A percentile compares a stretch with the other conserved stretches of the same genome.
phyloP scores from a whole-genome alignment of 1,284 basidiomycete genomes.

The Naganishia sp. region DNA sequence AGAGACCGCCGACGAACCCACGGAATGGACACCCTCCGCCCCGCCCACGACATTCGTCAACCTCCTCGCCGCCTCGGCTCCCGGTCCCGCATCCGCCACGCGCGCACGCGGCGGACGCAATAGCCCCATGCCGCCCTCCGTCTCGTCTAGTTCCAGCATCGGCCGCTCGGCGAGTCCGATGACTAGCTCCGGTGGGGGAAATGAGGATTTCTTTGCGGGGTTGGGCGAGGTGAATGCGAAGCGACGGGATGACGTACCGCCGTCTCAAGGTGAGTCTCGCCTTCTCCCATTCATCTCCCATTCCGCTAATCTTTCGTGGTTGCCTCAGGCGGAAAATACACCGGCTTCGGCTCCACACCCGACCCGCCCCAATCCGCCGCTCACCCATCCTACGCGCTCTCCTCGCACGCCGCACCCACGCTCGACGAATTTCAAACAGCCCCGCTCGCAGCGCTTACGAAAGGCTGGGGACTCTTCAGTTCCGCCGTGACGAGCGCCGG shows the following conservation, averaged over 20 bases:
- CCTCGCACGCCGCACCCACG: slow-evolving; percentile 48
- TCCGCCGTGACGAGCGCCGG: slow-evolving; percentile 48
- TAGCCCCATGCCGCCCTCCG: slow-evolving; percentile 27
- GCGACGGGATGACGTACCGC: slow-evolving; percentile 50
- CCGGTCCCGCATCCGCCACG: slow-evolving; percentile 18
- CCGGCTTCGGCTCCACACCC: slow-evolving; percentile 51
- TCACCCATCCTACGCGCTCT: slow-evolving; percentile 48
- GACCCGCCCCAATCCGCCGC: slow-evolving; percentile 28
- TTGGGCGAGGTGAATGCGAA: slow-evolving; percentile 49
- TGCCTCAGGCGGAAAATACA: slow-evolving; percentile 46
- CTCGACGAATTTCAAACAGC: slow-evolving; percentile 51
- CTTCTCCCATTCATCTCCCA: background rate
- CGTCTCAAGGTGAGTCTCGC: slow-evolving; percentile 45
- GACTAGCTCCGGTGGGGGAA: slow-evolving; percentile 34
- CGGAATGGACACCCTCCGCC: slow-evolving; percentile 47
- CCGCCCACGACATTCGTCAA: slow-evolving; percentile 43
- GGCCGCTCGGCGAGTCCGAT: slow-evolving; percentile 32
- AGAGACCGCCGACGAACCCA: slow-evolving; percentile 47
- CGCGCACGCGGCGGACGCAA: slow-evolving; percentile 9
- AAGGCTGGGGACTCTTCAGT: slow-evolving; percentile 55
- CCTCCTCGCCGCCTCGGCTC: slow-evolving; percentile 11
- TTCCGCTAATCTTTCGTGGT: background rate
- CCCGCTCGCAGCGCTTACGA: slow-evolving; percentile 49
- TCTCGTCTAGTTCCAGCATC: slow-evolving; percentile 15
- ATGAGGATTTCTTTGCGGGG: slow-evolving; percentile 54